Evolutionary conservation across 495 filamentous ascomycete species (phyloP).

Genomic region (Rhizodiscina lignyota): DNA sequence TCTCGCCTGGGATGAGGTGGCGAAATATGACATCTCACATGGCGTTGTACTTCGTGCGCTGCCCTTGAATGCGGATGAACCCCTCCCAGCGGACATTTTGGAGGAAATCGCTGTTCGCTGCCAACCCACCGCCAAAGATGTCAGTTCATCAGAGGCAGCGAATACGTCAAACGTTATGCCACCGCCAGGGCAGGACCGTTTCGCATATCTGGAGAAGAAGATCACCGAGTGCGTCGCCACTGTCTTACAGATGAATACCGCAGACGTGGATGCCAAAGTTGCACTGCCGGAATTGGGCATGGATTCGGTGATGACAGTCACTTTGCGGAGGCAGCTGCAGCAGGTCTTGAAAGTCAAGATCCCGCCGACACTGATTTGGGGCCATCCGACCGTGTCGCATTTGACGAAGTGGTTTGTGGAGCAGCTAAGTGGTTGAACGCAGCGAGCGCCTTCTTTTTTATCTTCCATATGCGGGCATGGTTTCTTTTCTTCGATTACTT

Average conservation of each 20-base stretch:
- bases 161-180: slow-evolving; percentile 4
- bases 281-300: slow-evolving; percentile 25
- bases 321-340: slow-evolving; percentile 23
- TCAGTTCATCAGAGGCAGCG: not conserved
- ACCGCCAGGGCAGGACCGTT: slow-evolving; percentile 11
- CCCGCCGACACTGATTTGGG: slow-evolving; percentile 27
- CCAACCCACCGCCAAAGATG: not conserved
- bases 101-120: slow-evolving; percentile 19
- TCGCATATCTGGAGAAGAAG: slow-evolving; percentile 13
- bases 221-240: slow-evolving; percentile 15
- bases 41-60: slow-evolving; percentile 21
- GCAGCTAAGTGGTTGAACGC: slow-evolving; percentile 4
- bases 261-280: slow-evolving; percentile 21
- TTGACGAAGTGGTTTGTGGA: slow-evolving; percentile 20
- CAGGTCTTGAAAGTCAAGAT: slow-evolving; percentile 22
- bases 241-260: slow-evolving; percentile 15
- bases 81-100: slow-evolving; percentile 15
- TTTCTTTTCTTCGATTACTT: too few relatives aligned
- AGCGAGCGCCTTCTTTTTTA: not conserved
- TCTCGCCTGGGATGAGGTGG: slow-evolving; percentile 24
- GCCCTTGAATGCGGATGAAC: slow-evolving; percentile 14
- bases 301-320: slow-evolving; percentile 29
- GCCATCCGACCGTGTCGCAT: slow-evolving; percentile 22
- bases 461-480: too few relatives aligned
- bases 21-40: slow-evolving; percentile 20